Evolutionary conservation across 495 filamentous ascomycete species (phyloP), one percentile per base, ranked within the genome.

Genomic region (Parmelia sp.): DNA sequence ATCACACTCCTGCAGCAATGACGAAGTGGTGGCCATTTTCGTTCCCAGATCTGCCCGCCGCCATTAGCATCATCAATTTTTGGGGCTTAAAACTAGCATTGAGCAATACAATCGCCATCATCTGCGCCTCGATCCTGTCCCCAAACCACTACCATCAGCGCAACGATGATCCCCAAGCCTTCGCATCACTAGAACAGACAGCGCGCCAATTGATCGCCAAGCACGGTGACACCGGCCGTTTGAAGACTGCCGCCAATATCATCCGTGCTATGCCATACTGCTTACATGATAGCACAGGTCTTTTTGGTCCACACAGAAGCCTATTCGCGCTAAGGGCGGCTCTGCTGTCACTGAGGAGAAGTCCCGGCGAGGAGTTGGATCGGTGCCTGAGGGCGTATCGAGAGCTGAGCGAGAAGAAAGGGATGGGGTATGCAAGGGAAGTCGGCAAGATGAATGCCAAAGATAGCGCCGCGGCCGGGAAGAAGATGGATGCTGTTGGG

Each of bases 211-310:
- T 55, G 29, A 15, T 55, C 51, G 9, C n/a, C 29, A 14, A 55
- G 29, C 51, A 55, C 5, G 51, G 51, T 29, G 51, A 55, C 51
- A 33, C 51, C 29, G 51, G 51, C 17, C 51, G 51, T 10, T 17
- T 55, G 19, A 29, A 55, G 33, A 55, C 31, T 6, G 51, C 51
- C 51, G 33, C 51, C 51, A 55, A 55, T 14, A 55, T 55, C 4
- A 55, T 55, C 51, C 51, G 51, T 15, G 29, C 51, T 9, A 55
- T 55, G 51, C 29, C 51, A 17, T 55, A 55, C 51, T 55, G 51
- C 51, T 33, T 55, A 10, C 51, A 55, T 12, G 51, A 55, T 29
- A 55, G 51, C 29, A 55, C 29, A 25, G 51, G 51, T n/a, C 0
- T 55, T 10, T n/a, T 55, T 15, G 51, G 51, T 33, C 29, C 51